Evolutionary conservation across 495 filamentous ascomycete species (phyloP).

Genomic region (Aspergillus indologenus): DNA sequence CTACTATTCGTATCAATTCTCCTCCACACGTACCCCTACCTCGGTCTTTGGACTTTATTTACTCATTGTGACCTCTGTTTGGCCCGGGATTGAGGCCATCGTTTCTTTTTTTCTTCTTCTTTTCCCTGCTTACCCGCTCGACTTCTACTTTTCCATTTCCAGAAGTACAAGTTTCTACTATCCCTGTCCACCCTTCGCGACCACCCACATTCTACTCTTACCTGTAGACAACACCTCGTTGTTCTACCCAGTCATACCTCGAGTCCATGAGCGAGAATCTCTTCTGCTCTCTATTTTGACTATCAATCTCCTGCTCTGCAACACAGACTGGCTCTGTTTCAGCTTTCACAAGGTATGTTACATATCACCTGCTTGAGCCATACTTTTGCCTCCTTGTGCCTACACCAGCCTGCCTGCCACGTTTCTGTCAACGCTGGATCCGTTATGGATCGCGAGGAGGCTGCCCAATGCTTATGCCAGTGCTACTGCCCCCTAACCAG

Average conservation of each 20-base stretch:
- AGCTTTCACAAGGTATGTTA: conserved; percentile 18
- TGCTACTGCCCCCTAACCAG: conserved; percentile 8
- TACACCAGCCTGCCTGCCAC: conserved; percentile 10
- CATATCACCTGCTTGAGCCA: conserved; percentile 13
- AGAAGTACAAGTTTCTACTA: conserved; percentile 25
- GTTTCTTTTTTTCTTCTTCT: too few relatives aligned
- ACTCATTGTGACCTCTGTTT: conserved; percentile 8
- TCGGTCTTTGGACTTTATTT: background rate
- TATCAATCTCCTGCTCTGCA: background rate
- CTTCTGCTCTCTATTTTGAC: background rate
- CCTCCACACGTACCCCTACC: background rate
- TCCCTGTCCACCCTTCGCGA: conserved; percentile 39
- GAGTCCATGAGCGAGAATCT: background rate
- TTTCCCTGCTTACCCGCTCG: conserved; percentile 23
- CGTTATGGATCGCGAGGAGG: background rate
- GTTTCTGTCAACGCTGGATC: conserved; percentile 2
- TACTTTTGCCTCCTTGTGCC: conserved; percentile 9
- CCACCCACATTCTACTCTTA: conserved; percentile 14
- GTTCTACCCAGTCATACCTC: background rate
- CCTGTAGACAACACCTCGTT: conserved; percentile 8
- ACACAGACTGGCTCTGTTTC: conserved; percentile 17
- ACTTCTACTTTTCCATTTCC: conserved; percentile 23
- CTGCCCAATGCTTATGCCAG: conserved; percentile 4
- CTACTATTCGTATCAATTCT: conserved; percentile 11
- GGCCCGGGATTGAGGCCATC: conserved; percentile 14